A percentile compares a stretch with the other conserved stretches of the same genome.
These are phyloP conservation scores for Fraxinus americana DNA, from an alignment of 257 asterid genomes.

Conservation along the genomic window DNA sequence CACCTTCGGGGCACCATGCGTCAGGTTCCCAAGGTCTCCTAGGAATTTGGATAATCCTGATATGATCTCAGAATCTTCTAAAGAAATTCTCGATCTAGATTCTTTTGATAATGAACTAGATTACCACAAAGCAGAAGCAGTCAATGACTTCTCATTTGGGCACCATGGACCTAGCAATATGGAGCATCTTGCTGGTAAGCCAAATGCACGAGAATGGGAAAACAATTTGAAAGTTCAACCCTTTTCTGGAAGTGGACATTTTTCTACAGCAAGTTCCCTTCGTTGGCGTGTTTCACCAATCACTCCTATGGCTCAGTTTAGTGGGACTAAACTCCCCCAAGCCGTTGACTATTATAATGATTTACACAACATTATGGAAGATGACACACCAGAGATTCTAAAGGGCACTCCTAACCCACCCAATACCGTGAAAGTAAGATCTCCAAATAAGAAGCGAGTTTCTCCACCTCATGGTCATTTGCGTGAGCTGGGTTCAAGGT, in stretches of 20 bases:
- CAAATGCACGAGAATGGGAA: slow-evolving; percentile 38
- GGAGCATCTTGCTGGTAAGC: slow-evolving; percentile 15
- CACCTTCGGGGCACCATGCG: slow-evolving; percentile 28
- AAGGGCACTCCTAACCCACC: slow-evolving; percentile 44
- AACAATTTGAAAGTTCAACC: slow-evolving; percentile 29
- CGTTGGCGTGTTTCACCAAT: slow-evolving; percentile 50
- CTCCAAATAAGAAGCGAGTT: slow-evolving; percentile 72
- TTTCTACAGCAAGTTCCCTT: slow-evolving; percentile 38
- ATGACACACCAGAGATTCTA: slow-evolving; percentile 64
- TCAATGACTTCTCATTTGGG: slow-evolving; percentile 33
- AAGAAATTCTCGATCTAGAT: slow-evolving; percentile 39
- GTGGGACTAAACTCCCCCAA: slow-evolving; percentile 36
- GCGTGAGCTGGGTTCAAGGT: slow-evolving; percentile 38
- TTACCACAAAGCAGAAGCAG: slow-evolving; percentile 33
- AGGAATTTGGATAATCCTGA: slow-evolving; percentile 32
- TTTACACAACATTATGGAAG: slow-evolving; percentile 35
- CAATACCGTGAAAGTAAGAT: slow-evolving; percentile 61
- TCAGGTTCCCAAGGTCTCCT: slow-evolving; percentile 34
- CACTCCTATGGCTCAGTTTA: slow-evolving; percentile 43
- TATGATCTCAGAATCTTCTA: slow-evolving; percentile 32
- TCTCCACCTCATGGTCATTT: slow-evolving; percentile 63
- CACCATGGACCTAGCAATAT: slow-evolving; percentile 31
- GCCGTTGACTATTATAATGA: slow-evolving; percentile 36
- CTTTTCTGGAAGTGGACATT: slow-evolving; percentile 33
- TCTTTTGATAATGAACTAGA: slow-evolving; percentile 38